These are phyloP conservation scores for Candolleomyces efflorescens DNA, from an alignment of 768 basidiomycete species.

Conservation along the genomic window DNA sequence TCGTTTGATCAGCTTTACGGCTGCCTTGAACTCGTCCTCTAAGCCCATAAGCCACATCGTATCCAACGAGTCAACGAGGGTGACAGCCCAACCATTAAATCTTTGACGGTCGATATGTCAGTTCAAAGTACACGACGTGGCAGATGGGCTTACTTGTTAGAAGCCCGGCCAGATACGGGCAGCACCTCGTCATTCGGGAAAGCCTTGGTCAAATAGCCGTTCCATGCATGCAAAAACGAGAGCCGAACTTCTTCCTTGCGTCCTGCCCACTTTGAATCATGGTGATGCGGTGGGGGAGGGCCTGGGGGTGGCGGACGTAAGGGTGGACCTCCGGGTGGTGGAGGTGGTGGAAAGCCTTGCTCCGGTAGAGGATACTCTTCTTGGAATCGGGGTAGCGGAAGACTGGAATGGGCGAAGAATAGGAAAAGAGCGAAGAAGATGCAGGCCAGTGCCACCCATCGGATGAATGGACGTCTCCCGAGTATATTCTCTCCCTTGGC, in stretches of 20 bases:
- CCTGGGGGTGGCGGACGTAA: neutral
- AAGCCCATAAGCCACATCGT: conserved; percentile 81
- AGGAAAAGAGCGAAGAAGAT: conserved; percentile 9
- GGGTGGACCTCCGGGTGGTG: neutral
- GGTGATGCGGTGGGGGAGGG: conserved; percentile 8
- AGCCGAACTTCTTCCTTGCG: conserved; percentile 45
- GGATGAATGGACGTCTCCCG: conserved; percentile 11
- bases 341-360: no score
- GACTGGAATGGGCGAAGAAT: conserved; percentile 5
- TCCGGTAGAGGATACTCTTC: neutral
- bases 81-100: conserved; percentile 50
- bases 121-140: neutral
- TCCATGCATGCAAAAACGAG: conserved; percentile 54
- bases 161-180: conserved; percentile 37
- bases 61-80: conserved; percentile 74
- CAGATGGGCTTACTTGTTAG: conserved; percentile 42
- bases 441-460: conserved; percentile 13
- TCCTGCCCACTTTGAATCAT: conserved; percentile 26
- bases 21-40: conserved; percentile 59
- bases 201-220: conserved; percentile 47
- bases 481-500: conserved; percentile 6
- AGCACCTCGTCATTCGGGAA: conserved; percentile 51
- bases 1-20: conserved; percentile 45
- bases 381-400: neutral
- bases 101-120: conserved; percentile 11